Evolutionary conservation across 192 early-diverging fungal species (phyloP).

Genomic region (Geranomyces variabilis): DNA sequence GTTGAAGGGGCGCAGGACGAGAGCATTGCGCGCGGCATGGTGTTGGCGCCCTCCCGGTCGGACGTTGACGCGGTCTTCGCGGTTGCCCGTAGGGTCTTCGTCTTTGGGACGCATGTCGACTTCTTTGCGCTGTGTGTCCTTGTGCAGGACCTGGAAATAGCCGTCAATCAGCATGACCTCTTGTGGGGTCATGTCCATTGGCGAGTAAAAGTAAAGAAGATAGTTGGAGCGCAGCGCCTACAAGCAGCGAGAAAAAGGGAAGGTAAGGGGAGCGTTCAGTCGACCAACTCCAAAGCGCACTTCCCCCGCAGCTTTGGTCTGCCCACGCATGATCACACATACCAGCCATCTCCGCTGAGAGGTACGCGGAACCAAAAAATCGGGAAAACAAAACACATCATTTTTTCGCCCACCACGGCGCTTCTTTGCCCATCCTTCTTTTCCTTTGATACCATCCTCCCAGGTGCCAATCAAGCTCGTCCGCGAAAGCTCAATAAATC

Average conservation of each 20-base stretch:
- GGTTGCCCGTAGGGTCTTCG: constrained; percentile 26
- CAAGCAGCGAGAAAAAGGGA: too few species aligned
- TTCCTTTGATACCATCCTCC: constrained; percentile 32
- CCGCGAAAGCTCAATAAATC: constrained; percentile 35
- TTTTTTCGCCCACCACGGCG: constrained; percentile 36
- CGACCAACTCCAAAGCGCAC: too few species aligned
- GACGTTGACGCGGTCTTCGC: constrained; percentile 27
- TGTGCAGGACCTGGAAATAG: constrained; percentile 37
- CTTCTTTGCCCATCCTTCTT: constrained; percentile 37
- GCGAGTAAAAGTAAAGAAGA: constrained; percentile 35
- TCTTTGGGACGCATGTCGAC: constrained; percentile 28
- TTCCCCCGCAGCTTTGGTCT: too few species aligned
- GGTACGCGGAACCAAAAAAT: constrained; percentile 33
- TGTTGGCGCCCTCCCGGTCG: constrained; percentile 34
- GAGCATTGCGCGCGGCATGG: constrained; percentile 24
- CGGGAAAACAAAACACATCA: constrained; percentile 38
- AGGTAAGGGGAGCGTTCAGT: too few species aligned
- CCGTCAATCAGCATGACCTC: constrained; percentile 40
- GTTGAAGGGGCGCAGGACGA: constrained; percentile 32
- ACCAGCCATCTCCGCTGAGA: constrained; percentile 28
- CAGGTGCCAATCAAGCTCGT: constrained; percentile 34
- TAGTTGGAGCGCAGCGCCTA: constrained; percentile 36
- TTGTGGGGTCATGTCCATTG: constrained; percentile 31
- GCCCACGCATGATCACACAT: background rate
- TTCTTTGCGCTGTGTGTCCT: constrained; percentile 24